These are phyloP conservation scores for Helicocarpus griseus DNA, from an alignment of 2,329 filamentous ascomycete genomes.

Conservation along the genomic window DNA sequence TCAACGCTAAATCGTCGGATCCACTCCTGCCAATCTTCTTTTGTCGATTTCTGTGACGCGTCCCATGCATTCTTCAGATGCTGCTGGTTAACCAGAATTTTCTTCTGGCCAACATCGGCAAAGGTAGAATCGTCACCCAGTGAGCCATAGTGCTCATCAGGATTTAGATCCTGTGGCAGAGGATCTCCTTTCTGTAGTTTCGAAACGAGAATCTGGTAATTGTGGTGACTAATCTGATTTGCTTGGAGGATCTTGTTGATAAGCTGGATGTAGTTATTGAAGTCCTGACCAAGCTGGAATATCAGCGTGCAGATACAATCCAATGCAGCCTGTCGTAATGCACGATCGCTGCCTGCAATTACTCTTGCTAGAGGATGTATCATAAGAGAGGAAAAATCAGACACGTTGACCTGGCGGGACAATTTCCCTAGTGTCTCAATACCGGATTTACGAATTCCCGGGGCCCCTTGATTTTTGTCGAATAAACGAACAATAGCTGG, in stretches of 20 bases:
- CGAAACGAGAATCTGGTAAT: constrained; percentile 83
- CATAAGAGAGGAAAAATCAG: constrained; percentile 92
- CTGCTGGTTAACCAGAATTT: constrained; percentile 93
- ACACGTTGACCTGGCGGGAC: constrained; percentile 91
- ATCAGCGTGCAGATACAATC: constrained; percentile 94
- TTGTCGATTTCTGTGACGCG: constrained; percentile 89
- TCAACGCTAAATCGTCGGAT: constrained; percentile 94
- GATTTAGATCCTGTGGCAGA: constrained; percentile 87
- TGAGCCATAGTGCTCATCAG: constrained; percentile 69
- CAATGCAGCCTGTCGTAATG: constrained; percentile 69
- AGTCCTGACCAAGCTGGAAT: constrained; percentile 91
- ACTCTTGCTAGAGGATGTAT: constrained; percentile 86
- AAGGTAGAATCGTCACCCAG: constrained; percentile 71
- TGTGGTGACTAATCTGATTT: constrained; percentile 76
- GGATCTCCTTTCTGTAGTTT: constrained; percentile 93
- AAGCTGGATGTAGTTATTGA: constrained; percentile 84
- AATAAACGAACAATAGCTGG: constrained; percentile 92
- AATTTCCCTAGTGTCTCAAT: constrained; percentile 94
- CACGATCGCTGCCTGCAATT: constrained; percentile 60
- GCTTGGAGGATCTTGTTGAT: constrained; percentile 75
- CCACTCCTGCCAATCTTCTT: constrained; percentile 99
- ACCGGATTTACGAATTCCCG: constrained; percentile 70
- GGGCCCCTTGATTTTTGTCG: constrained; percentile 74
- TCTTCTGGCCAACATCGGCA: constrained; percentile 80
- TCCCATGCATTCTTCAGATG: constrained; percentile 97